A percentile compares a stretch with the other conserved stretches of the same genome.
phyloP scores from a whole-genome alignment of 179 eudicot genomes.

The Gypsophila paniculata region DNA sequence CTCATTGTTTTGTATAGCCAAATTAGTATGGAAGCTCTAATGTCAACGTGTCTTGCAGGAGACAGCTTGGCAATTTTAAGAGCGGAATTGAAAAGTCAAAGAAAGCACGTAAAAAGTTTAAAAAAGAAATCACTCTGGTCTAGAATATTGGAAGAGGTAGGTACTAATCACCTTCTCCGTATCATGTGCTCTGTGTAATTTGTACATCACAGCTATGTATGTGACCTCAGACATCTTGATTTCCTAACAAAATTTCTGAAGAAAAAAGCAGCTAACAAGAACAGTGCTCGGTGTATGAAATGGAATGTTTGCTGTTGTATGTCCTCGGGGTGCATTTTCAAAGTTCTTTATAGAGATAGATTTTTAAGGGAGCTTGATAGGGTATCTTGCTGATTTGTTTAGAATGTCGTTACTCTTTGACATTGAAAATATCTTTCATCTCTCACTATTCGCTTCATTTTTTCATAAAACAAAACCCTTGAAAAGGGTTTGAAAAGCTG shows the following conservation, averaged over 20 bases:
- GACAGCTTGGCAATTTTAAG: conserved; percentile 77
- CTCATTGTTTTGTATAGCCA: neutral
- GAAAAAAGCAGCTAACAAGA: neutral
- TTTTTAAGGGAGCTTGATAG: neutral
- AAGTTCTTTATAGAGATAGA: neutral
- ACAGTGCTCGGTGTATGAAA: neutral
- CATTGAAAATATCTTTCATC: conserved; percentile 1
- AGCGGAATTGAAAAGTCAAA: conserved; percentile 92
- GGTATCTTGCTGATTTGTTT: neutral
- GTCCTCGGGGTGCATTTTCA: neutral
- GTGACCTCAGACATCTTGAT: neutral
- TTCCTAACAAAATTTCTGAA: neutral
- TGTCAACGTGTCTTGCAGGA: conserved; percentile 42
- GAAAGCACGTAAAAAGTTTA: conserved; percentile 82
- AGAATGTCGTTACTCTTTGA: conserved; percentile 10
- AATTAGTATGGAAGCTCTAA: neutral
- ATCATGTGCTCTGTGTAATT: too few species aligned
- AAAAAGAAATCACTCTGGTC: conserved; percentile 96
- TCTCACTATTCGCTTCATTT: neutral
- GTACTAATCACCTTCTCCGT: neutral
- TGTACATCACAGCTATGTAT: neutral
- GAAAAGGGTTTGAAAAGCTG: neutral
- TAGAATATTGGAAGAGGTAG: conserved; percentile 92
- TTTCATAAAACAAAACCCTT: neutral
- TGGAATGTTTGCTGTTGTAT: neutral